Conservation (phyloP, 2,329 filamentous ascomycete genomes). For the Neofusicoccum ribis region DNA sequence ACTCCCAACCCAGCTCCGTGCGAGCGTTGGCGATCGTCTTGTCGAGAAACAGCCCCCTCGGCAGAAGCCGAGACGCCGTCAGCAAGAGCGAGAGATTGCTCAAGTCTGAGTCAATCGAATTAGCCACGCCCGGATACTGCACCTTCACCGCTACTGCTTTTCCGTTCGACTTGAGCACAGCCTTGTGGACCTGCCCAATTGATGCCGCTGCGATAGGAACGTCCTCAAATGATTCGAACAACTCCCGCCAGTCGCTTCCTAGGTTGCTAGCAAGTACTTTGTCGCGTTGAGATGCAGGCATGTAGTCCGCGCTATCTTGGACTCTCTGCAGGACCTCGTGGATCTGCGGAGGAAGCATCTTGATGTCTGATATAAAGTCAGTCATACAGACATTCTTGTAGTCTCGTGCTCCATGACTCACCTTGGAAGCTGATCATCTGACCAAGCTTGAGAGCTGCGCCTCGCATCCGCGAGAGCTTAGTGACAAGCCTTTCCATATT, state of each 20-base stretch:
- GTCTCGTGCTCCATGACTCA: slow-evolving; percentile 26
- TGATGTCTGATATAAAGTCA: slow-evolving; percentile 64
- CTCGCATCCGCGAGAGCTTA: slow-evolving; percentile 93
- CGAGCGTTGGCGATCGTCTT: slow-evolving; percentile 97
- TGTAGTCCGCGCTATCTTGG: slow-evolving; percentile 95
- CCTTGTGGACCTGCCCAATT: slow-evolving; percentile 93
- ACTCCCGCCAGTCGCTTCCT: slow-evolving; percentile 77
- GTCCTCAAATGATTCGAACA: slow-evolving; percentile 85
- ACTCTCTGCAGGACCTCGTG: slow-evolving; percentile 90
- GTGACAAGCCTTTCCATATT: slow-evolving; percentile 94
- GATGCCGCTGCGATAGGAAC: slow-evolving; percentile 92
- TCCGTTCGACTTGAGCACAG: slow-evolving; percentile 72
- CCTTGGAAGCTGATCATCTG: slow-evolving; percentile 97
- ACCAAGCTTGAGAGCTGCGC: slow-evolving; percentile 92
- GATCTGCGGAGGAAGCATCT: slow-evolving; percentile 85
- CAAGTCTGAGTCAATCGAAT: slow-evolving; percentile 94
- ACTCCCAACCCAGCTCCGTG: slow-evolving; percentile 92
- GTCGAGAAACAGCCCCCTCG: slow-evolving; percentile 89
- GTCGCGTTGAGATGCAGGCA: slow-evolving; percentile 91
- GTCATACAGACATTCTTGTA: neutral
- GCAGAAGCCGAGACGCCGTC: slow-evolving; percentile 84
- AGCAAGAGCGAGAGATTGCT: slow-evolving; percentile 90
- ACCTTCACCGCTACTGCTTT: slow-evolving; percentile 89
- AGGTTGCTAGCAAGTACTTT: slow-evolving; percentile 78
- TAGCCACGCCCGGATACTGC: slow-evolving; percentile 93